These are phyloP conservation scores for Phytophthora boehmeriae DNA, from an alignment of 352 stramenopile genomes.

Conservation along the genomic window DNA sequence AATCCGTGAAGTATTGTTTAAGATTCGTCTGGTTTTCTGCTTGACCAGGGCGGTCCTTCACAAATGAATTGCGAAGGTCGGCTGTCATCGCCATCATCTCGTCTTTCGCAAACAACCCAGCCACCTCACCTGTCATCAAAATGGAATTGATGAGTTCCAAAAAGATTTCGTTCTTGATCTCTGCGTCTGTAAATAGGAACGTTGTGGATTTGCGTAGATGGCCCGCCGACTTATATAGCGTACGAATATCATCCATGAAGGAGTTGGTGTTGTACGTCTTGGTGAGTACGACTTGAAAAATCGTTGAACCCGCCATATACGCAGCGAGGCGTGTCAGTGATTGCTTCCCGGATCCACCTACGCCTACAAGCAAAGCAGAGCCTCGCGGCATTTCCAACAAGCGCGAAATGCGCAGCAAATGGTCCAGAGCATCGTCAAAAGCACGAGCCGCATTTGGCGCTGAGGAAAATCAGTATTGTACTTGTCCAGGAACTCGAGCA, in stretches of 20 bases:
- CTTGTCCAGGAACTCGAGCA: slow-evolving; percentile 96
- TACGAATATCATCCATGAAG: slow-evolving; percentile 97
- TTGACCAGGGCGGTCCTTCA: slow-evolving; percentile 94
- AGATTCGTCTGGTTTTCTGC: slow-evolving; percentile 97
- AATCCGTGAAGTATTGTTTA: slow-evolving; percentile 98
- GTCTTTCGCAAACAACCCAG: slow-evolving; percentile 97
- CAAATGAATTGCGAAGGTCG: slow-evolving; percentile 95
- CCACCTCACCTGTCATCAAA: slow-evolving; percentile 98
- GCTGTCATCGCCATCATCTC: slow-evolving; percentile 99
- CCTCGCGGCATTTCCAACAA: slow-evolving; percentile 97
- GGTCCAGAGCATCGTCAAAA: slow-evolving; percentile 97
- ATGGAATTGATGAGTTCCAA: slow-evolving; percentile 99
- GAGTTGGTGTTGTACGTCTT: slow-evolving; percentile 98
- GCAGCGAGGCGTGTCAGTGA: slow-evolving; percentile 95
- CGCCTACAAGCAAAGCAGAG: slow-evolving; percentile 96
- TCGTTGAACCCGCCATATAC: slow-evolving; percentile 96
- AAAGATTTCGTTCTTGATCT: slow-evolving; percentile 99
- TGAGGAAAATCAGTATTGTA: slow-evolving; percentile 98
- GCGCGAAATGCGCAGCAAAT: slow-evolving; percentile 96
- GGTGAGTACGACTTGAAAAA: slow-evolving; percentile 98
- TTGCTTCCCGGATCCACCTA: slow-evolving; percentile 98
- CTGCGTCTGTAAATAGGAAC: slow-evolving; percentile 98
- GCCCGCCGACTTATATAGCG: slow-evolving; percentile 97
- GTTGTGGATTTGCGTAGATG: slow-evolving; percentile 96
- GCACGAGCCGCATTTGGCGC: slow-evolving; percentile 96